Base-by-base conservation (phyloP, 2,329 filamentous ascomycete genomes). In the Cladophialophora immunda region DNA sequence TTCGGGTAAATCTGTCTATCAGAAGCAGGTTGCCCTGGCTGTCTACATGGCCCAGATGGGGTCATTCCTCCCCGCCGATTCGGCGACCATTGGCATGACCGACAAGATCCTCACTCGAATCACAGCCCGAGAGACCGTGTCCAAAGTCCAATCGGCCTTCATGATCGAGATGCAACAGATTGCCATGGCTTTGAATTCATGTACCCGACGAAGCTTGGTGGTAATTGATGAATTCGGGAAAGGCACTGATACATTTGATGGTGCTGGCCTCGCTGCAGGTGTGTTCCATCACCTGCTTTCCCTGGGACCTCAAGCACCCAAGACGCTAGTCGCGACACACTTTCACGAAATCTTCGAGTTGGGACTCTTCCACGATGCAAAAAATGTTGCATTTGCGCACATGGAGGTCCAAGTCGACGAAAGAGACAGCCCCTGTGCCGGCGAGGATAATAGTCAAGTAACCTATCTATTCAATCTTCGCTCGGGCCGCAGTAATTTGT, bases 1-100 rank as follows among this genome's bases (percentile, higher is more conserved):
- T 76, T 98, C 95, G 0, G 95, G 95, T 0, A 99, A 99, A 78
- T 98, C 93, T 72, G 88, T 98, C 0, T 98, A 97, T 78, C 85
- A 98, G 75, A 99, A 97, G 78, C 94, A 99, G 77, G 87, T 92
- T 34, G 95, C 94, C 4, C 81, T 97, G 58, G 95, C 97, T 66
- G 89, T 97, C 15, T 97, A 95, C 75, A 86, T 99, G 78, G 92
- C 95, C 0, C 95, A 99, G 75, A 87, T 97, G 61, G 95, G 95
- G 58, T 94, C 93, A 76, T 98, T 92, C 76, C 92, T 99, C 1
- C 94, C 95, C 0, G 94, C 94, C 1, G 84, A 89, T 17, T 82
- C 79, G 30, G 94, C 94, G 8, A 86, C 80, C 0, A 90, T 99
- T 68, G 94, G 95, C 0, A 79, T 98, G 38, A 97, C 94, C 0